Conservation (phyloP, 139 green algal genomes). For the Chlamydomonas schloesseri region DNA sequence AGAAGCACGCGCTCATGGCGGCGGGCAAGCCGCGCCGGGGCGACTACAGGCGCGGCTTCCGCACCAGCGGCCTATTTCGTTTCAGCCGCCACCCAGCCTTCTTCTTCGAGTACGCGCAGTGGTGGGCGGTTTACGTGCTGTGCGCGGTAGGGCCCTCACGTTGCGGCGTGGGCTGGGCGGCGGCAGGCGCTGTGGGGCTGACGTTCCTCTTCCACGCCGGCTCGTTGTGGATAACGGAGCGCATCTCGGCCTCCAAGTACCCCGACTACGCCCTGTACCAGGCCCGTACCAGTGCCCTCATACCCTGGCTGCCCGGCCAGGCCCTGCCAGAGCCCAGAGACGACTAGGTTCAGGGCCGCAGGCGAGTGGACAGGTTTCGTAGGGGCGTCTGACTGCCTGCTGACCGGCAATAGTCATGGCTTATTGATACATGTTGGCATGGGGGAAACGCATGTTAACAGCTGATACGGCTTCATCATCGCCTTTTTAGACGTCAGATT, state of each 20-base stretch:
- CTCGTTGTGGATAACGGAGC: conserved; percentile 43
- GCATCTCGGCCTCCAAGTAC: conserved; percentile 14
- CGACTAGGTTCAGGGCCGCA: too few relatives aligned
- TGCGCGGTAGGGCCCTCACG: neutral
- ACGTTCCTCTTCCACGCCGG: conserved; percentile 31
- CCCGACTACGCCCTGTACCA: conserved; percentile 17
- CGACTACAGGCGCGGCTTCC: conserved; percentile 25
- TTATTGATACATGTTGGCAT: too few relatives aligned
- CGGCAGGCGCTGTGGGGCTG: conserved; percentile 11
- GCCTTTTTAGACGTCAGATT: too few relatives aligned
- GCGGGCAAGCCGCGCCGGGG: neutral
- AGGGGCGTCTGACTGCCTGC: too few relatives aligned
- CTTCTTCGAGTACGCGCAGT: conserved; percentile 36
- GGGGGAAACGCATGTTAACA: too few relatives aligned
- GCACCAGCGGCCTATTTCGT: conserved; percentile 17
- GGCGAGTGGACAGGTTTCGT: too few relatives aligned
- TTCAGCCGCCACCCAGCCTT: conserved; percentile 35
- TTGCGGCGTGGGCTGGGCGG: conserved; percentile 20
- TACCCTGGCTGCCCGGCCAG: neutral
- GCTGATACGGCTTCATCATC: too few relatives aligned
- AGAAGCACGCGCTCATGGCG: conserved; percentile 1
- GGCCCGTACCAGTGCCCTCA: conserved; percentile 10
- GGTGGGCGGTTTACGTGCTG: conserved; percentile 34
- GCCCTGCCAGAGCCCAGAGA: neutral
- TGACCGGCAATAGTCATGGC: too few relatives aligned